Percentiles rank a stretch among this genome's conserved stretches.
Evolutionary conservation across 225 moss, liverwort and hornwort species (phyloP).

Genomic region (Pseudisothecium myosuroides): DNA sequence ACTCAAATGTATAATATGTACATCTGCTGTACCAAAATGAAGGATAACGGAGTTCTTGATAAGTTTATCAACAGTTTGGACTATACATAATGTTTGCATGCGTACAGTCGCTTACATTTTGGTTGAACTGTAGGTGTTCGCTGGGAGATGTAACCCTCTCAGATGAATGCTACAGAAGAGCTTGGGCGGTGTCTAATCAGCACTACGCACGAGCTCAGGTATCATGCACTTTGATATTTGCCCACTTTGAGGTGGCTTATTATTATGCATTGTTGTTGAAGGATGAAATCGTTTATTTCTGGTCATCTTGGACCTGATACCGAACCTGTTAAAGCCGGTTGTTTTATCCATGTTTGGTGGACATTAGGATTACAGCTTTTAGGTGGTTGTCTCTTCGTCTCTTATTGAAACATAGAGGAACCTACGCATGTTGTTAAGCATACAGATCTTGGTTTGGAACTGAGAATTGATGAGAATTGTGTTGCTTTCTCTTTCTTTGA

Average conservation of each 20-base stretch:
- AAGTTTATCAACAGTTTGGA: not conserved
- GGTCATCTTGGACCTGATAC: not conserved
- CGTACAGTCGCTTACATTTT: not conserved
- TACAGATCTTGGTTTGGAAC: not conserved
- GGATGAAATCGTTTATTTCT: not conserved
- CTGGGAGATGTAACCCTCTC: slow-evolving; percentile 88
- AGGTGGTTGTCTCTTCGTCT: not conserved
- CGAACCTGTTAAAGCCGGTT: not conserved
- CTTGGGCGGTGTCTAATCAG: slow-evolving; percentile 82
- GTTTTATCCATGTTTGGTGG: not conserved
- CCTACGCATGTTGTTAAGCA: not conserved
- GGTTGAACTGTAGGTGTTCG: slow-evolving; percentile 67
- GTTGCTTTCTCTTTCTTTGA: not conserved
- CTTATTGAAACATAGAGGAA: not conserved
- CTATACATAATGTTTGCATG: not conserved
- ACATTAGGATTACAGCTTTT: not conserved
- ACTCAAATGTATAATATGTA: not conserved
- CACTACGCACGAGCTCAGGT: slow-evolving; percentile 95
- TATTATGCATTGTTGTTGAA: not conserved
- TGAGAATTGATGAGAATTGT: not conserved
- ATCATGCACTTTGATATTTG: not conserved
- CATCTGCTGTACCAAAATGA: not conserved
- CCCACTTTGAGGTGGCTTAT: not conserved
- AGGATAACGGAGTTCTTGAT: not conserved
- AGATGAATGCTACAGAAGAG: slow-evolving; percentile 74